These are phyloP conservation scores for Dryas integrifolia DNA, from an alignment of 331 rosid genomes.

Conservation along the genomic window DNA sequence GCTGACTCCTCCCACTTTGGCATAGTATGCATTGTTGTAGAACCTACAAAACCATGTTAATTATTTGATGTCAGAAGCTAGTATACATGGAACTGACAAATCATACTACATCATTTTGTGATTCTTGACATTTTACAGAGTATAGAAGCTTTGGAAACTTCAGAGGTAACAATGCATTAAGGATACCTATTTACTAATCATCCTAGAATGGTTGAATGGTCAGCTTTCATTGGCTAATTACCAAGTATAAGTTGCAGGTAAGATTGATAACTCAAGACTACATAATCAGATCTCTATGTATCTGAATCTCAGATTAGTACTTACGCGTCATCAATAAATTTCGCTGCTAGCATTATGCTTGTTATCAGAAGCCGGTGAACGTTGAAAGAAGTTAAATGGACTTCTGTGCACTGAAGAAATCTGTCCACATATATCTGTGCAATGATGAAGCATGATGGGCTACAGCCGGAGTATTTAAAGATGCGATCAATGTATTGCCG, in stretches of 20 bases:
- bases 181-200: neutral
- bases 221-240: no score
- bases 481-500: slow-evolving; percentile 73
- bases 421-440: slow-evolving; percentile 77
- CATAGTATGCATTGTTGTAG: slow-evolving; percentile 93
- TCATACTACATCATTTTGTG: neutral
- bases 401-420: slow-evolving; percentile 51
- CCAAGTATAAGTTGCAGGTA: neutral
- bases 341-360: slow-evolving; percentile 86
- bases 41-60: slow-evolving; percentile 54
- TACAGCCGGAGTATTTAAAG: slow-evolving; percentile 88
- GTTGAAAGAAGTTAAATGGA: slow-evolving; percentile 69
- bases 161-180: neutral
- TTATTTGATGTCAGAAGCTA: slow-evolving; percentile 7
- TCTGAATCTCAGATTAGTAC: slow-evolving; percentile 23
- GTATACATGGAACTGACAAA: neutral
- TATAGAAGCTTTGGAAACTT: neutral
- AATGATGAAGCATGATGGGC: slow-evolving; percentile 89
- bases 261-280: neutral
- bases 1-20: slow-evolving; percentile 95
- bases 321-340: slow-evolving; percentile 90
- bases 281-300: neutral
- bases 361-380: slow-evolving; percentile 93
- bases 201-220: neutral
- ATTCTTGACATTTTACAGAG: neutral